These are phyloP conservation scores for Cyclaneusma minus DNA, from an alignment of 2,329 filamentous ascomycete species.

Conservation along the genomic window DNA sequence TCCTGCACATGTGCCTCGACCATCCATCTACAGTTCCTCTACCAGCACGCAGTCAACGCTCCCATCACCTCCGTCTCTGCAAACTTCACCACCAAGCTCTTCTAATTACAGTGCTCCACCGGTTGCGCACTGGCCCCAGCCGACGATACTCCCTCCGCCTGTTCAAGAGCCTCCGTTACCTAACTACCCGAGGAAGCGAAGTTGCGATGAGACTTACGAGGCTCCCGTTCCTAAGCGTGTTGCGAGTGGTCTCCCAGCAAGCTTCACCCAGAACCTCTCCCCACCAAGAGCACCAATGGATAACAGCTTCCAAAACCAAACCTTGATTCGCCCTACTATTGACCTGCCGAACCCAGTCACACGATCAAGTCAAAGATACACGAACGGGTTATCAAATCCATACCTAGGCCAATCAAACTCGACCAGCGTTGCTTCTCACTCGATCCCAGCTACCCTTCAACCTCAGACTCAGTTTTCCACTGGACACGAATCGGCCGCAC, in stretches of 20 bases:
- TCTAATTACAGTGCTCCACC: slow-evolving; percentile 16
- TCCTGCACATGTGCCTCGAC: slow-evolving; percentile 3
- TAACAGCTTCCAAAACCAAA: too few species aligned
- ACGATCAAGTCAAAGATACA: too few species aligned
- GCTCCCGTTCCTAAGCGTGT: slow-evolving; percentile 38
- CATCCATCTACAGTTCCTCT: slow-evolving; percentile 14
- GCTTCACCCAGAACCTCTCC: slow-evolving; percentile 9
- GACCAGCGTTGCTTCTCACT: slow-evolving; percentile 3
- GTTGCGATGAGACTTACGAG: slow-evolving; percentile 34
- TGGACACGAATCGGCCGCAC: too few species aligned
- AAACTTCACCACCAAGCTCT: slow-evolving; percentile 30
- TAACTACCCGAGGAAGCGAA: slow-evolving; percentile 35
- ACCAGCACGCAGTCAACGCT: slow-evolving; percentile 25
- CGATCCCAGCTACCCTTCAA: slow-evolving; percentile 5
- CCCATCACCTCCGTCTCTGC: slow-evolving; percentile 33
- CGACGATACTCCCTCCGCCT: slow-evolving; percentile 14
- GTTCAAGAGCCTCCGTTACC: slow-evolving; percentile 23
- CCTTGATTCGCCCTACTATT: too few species aligned
- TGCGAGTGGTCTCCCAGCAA: slow-evolving; percentile 14
- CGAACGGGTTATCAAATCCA: too few species aligned
- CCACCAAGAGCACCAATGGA: slow-evolving; percentile 3
- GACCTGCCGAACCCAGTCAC: too few species aligned
- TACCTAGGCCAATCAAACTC: too few species aligned
- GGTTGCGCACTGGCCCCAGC: slow-evolving; percentile 22
- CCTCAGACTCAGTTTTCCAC: slow-evolving; percentile 2